Percentiles rank a stretch among this genome's conserved stretches.
Evolutionary conservation across 2,329 filamentous ascomycete species (phyloP).

Genomic region (Phoma sp.): DNA sequence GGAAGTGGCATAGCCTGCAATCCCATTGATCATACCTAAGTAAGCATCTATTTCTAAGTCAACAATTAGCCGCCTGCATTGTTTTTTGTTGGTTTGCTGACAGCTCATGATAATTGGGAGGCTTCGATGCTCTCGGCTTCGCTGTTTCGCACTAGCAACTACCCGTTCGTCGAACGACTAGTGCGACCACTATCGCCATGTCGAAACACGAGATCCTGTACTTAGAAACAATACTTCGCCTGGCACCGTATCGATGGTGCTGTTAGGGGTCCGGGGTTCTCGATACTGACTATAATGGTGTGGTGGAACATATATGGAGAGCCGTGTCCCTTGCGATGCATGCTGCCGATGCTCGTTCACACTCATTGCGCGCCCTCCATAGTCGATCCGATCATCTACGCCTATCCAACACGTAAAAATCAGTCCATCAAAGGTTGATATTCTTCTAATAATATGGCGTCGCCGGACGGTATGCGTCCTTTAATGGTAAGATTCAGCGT

Average conservation of each 20-base stretch:
- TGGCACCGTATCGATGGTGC: constrained; percentile 6
- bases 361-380: neutral
- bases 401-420: neutral
- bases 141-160: constrained; percentile 14
- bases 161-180: constrained; percentile 12
- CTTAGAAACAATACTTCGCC: constrained; percentile 19
- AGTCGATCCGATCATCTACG: neutral
- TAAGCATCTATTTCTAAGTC: neutral
- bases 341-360: constrained; percentile 1
- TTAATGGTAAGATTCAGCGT: constrained; percentile 17
- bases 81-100: neutral
- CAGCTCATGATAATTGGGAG: neutral
- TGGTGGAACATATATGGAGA: constrained; percentile 21
- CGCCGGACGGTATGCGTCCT: constrained; percentile 22
- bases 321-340: constrained; percentile 10
- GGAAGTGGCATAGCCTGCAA: neutral
- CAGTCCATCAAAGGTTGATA: neutral
- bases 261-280: constrained; percentile 9
- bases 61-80: neutral
- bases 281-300: constrained; percentile 7
- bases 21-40: neutral
- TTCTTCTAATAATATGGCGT: constrained; percentile 19
- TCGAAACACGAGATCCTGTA: constrained; percentile 21
- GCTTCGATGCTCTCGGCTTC: constrained; percentile 1
- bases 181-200: constrained; percentile 18